Evolutionary conservation across 2,329 filamentous ascomycete genomes (phyloP).

Genomic region (Purpureocillium takamizusanense): DNA sequence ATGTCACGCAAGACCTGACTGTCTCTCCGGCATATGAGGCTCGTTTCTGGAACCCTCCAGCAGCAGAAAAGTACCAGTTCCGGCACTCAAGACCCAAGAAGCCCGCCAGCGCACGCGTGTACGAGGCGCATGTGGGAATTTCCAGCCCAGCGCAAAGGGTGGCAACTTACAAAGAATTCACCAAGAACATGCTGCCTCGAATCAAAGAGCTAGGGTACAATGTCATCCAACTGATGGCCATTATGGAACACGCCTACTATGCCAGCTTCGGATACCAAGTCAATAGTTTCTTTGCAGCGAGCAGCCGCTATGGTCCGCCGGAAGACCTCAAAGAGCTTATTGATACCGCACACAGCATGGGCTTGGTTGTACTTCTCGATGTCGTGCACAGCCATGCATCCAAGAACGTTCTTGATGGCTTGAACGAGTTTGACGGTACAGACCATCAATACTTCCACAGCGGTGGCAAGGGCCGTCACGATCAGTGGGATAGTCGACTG

Average conservation of each 20-base stretch:
- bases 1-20: conserved; percentile 85
- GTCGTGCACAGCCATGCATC: conserved; percentile 97
- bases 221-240: conserved; percentile 94
- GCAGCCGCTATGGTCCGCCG: conserved; percentile 85
- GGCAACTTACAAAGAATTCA: conserved; percentile 96
- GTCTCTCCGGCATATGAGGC: conserved; percentile 92
- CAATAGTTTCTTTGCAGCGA: conserved; percentile 97
- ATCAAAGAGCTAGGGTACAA: conserved; percentile 93
- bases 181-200: conserved; percentile 78
- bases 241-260: conserved; percentile 99
- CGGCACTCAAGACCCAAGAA: conserved; percentile 76
- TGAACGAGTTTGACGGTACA: conserved; percentile 93
- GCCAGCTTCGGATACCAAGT: conserved; percentile 98
- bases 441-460: conserved; percentile 95
- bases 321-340: conserved; percentile 96
- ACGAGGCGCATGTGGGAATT: conserved; percentile 98
- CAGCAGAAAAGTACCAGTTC: conserved; percentile 68
- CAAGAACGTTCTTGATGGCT: conserved; percentile 89
- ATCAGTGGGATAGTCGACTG: conserved; percentile 89
- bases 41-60: conserved; percentile 91
- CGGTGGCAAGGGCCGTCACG: conserved; percentile 75
- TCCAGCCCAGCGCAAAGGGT: conserved; percentile 84
- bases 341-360: conserved; percentile 86
- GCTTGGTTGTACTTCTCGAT: conserved; percentile 84
- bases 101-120: conserved; percentile 80